Conservation (phyloP, 495 filamentous ascomycete genomes). For the Annulohypoxylon bovei region DNA sequence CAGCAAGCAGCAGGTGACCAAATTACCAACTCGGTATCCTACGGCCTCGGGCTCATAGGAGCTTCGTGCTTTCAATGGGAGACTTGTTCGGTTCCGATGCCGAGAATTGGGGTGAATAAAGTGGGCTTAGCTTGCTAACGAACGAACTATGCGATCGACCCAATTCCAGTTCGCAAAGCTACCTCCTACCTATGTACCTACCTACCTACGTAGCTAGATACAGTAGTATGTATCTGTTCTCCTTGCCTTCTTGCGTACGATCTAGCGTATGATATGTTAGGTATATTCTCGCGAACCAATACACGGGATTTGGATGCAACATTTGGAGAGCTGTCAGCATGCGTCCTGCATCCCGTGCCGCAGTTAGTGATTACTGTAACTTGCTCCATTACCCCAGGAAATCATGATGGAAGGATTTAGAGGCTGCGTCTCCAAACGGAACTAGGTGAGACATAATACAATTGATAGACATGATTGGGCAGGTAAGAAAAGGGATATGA, state of each 20-base stretch:
- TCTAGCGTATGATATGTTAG: neutral
- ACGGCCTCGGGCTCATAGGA: slow-evolving; percentile 20
- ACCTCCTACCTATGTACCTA: neutral
- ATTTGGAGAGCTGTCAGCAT: neutral
- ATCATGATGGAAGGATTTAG: neutral
- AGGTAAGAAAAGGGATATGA: slow-evolving; percentile 11
- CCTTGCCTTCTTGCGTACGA: neutral
- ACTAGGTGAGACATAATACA: slow-evolving; percentile 1
- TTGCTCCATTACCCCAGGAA: slow-evolving; percentile 36
- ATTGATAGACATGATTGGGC: slow-evolving; percentile 26
- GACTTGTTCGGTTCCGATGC: slow-evolving; percentile 34
- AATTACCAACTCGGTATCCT: slow-evolving; percentile 16
- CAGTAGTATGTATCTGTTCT: neutral
- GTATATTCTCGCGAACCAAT: slow-evolving; percentile 18
- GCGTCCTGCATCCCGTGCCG: slow-evolving; percentile 25
- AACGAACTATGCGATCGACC: slow-evolving; percentile 17
- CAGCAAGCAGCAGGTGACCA: slow-evolving; percentile 24
- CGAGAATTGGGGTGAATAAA: slow-evolving; percentile 28
- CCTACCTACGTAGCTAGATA: neutral
- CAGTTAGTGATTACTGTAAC: slow-evolving; percentile 11
- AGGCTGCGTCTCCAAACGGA: neutral
- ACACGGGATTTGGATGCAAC: neutral
- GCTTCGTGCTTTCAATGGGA: slow-evolving; percentile 6
- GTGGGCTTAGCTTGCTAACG: slow-evolving; percentile 23
- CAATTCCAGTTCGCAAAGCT: slow-evolving; percentile 6